Percentiles rank a stretch among this genome's conserved stretches.
Conservation (phyloP, 163 green algal species). For the Prototheca cutis region DNA sequence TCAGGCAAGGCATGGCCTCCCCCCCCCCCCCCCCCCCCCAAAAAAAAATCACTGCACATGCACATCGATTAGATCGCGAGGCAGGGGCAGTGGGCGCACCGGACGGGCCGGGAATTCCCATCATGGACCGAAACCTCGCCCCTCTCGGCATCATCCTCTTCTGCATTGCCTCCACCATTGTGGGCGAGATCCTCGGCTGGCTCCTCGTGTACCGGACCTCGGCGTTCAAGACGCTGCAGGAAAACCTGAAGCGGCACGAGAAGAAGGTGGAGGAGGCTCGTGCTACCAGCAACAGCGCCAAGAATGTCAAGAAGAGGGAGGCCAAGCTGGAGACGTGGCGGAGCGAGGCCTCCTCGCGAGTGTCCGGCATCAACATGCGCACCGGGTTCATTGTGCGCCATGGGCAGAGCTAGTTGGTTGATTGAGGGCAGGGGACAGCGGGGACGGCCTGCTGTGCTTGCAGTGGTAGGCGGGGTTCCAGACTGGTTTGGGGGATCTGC, state of each 20-base stretch:
- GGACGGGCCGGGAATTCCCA: no score
- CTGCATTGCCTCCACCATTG: not conserved
- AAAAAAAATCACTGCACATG: no score
- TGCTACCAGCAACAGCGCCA: not conserved
- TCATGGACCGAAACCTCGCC: not conserved
- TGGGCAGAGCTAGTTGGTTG: not conserved
- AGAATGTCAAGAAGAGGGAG: slow-evolving; percentile 23
- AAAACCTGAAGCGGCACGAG: slow-evolving; percentile 17
- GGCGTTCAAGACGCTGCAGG: slow-evolving; percentile 14
- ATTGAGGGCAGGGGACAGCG: not conserved
- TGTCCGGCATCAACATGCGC: slow-evolving; percentile 13
- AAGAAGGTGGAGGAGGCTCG: slow-evolving; percentile 16
- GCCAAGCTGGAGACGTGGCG: slow-evolving; percentile 13
- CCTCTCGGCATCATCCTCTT: slow-evolving; percentile 18
- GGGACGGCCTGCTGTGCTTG: no score
- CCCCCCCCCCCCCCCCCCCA: no score
- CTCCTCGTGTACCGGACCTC: slow-evolving; percentile 21
- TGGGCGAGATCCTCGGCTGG: slow-evolving; percentile 18
- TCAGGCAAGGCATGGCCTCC: no score
- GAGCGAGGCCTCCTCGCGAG: slow-evolving; percentile 11
- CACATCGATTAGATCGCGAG: no score
- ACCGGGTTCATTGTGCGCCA: slow-evolving; percentile 18
- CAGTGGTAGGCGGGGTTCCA: no score
- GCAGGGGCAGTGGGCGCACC: no score
- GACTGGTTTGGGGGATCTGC: no score